phyloP scores from a whole-genome alignment of 148 eudicot species.

The Silene uniflora region DNA sequence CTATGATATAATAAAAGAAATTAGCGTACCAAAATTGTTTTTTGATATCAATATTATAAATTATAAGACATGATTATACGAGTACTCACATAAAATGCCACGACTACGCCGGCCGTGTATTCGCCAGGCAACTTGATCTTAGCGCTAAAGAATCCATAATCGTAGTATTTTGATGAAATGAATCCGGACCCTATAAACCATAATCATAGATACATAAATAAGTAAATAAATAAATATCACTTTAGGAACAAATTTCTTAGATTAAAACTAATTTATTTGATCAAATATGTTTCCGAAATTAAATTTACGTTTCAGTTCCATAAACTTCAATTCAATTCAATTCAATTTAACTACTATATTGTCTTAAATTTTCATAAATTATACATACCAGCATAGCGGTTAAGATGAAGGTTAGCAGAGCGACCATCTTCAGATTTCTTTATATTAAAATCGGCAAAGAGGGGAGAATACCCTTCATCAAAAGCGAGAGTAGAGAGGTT shows the following conservation, averaged over 20 bases:
- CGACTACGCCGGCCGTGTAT: conserved; percentile 80
- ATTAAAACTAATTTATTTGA: too few species aligned
- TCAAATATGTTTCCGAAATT: too few species aligned
- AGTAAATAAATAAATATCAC: neutral
- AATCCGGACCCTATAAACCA: conserved; percentile 64
- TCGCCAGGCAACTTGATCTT: conserved; percentile 64
- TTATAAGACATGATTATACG: too few species aligned
- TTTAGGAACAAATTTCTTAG: too few species aligned
- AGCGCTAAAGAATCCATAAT: conserved; percentile 79
- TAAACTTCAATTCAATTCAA: too few species aligned
- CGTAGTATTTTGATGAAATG: conserved; percentile 76
- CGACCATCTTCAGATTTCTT: conserved; percentile 51
- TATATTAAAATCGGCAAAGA: conserved; percentile 82
- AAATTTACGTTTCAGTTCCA: too few species aligned
- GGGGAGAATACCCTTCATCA: conserved; percentile 59
- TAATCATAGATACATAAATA: too few species aligned
- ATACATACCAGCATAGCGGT: conserved; percentile 58
- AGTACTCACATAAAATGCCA: conserved; percentile 75
- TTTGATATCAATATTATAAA: neutral
- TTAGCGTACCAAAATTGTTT: neutral
- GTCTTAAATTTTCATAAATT: too few species aligned
- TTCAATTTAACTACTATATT: neutral
- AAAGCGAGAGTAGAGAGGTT: conserved; percentile 51
- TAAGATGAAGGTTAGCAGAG: conserved; percentile 66
- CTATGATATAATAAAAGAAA: neutral